phyloP scores from a whole-genome alignment of 805 yeast genomes.

The Candida mattraensis region DNA sequence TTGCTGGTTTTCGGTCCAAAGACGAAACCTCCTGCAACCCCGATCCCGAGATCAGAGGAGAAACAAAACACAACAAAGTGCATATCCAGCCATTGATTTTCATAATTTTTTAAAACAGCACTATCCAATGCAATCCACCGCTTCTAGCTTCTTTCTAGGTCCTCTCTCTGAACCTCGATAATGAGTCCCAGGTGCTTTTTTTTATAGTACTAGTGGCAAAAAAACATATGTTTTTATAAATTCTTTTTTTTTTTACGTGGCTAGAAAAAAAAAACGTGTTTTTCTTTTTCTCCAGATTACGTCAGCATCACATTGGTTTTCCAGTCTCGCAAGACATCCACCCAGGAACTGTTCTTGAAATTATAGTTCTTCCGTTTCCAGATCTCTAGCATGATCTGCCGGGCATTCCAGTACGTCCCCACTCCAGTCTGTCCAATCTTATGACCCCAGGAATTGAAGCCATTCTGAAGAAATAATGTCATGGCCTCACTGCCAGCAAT shows the following conservation, averaged over 20 bases:
- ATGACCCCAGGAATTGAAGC: conserved; percentile 75
- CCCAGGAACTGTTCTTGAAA: conserved; percentile 68
- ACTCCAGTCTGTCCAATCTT: conserved; percentile 57
- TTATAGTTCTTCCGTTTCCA: conserved; percentile 71
- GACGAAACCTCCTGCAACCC: conserved; percentile 20
- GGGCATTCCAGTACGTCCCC: conserved; percentile 84
- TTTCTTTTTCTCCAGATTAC: conserved; percentile 21
- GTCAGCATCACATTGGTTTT: conserved; percentile 78
- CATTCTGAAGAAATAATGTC: conserved; percentile 54
- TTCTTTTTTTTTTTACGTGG: too few species aligned
- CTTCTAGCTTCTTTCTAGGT: too few species aligned
- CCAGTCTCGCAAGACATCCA: conserved; percentile 78
- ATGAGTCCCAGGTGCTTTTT: too few species aligned
- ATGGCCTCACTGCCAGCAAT: conserved; percentile 83
- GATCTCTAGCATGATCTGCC: conserved; percentile 82
- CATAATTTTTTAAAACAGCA: conserved; percentile 5
- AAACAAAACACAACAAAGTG: conserved; percentile 1
- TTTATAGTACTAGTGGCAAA: too few species aligned
- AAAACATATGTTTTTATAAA: too few species aligned
- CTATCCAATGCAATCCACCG: conserved; percentile 1
- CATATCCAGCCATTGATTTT: conserved; percentile 3
- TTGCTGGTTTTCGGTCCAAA: conserved; percentile 25
- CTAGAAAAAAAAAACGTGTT: conserved; percentile 3
- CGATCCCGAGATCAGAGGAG: conserved; percentile 6
- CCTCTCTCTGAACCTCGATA: too few species aligned